These are phyloP conservation scores for Aureobasidium mangrovei DNA, from an alignment of 2,329 filamentous ascomycete species.

Conservation along the genomic window DNA sequence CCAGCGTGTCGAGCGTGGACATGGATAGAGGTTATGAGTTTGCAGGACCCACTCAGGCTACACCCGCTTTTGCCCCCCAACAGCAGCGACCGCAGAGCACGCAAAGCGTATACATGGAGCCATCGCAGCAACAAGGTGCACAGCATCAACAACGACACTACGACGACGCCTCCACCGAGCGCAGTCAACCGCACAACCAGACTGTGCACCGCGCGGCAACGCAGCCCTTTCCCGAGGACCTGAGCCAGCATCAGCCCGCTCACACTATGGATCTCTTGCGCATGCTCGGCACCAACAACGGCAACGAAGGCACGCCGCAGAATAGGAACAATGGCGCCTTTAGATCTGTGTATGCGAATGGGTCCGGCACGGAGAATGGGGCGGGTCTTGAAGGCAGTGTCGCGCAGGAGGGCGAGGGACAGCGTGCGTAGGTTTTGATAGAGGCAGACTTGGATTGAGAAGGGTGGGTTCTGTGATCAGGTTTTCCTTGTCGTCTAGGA, in stretches of 20 bases:
- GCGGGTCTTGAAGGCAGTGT: too few relatives aligned
- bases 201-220: background rate
- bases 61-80: background rate
- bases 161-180: too few relatives aligned
- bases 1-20: background rate
- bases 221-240: background rate
- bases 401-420: too few relatives aligned
- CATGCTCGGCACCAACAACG: background rate
- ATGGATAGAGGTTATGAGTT: background rate
- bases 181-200: background rate
- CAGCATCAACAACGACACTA: background rate
- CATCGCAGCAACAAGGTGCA: background rate
- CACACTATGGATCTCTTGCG: constrained; percentile 9
- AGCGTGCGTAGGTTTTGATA: too few relatives aligned
- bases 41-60: background rate
- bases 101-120: background rate
- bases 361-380: background rate
- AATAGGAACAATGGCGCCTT: constrained; percentile 12
- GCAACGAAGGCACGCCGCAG: background rate
- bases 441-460: too few relatives aligned
- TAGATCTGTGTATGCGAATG: background rate
- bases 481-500: too few relatives aligned
- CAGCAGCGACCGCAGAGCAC: background rate
- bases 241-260: background rate
- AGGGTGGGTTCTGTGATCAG: too few relatives aligned